Evolutionary conservation across 352 stramenopile genomes (phyloP).

Genomic region (Paralagenidium karlingii): DNA sequence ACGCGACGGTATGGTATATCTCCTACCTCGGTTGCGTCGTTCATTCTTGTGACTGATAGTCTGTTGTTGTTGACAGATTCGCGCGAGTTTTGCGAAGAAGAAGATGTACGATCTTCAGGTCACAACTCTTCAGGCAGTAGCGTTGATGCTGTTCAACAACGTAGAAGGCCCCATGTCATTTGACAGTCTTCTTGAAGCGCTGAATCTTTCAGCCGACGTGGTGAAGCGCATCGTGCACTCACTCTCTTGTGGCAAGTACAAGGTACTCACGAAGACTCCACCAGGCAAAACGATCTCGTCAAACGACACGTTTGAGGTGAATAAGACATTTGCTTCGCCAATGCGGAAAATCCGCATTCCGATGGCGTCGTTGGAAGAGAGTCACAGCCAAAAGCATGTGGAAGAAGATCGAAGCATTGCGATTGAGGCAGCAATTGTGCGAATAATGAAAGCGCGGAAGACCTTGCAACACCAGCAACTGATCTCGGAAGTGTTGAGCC

Average conservation of each 20-base stretch:
- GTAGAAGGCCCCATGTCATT: constrained; percentile 79
- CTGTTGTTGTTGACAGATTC: constrained; percentile 19
- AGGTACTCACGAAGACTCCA: constrained; percentile 92
- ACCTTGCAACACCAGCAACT: constrained; percentile 96
- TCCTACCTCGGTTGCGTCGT: too few species aligned
- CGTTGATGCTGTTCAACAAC: constrained; percentile 93
- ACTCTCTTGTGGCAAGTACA: constrained; percentile 97
- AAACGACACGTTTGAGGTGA: constrained; percentile 91
- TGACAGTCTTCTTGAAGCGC: constrained; percentile 79
- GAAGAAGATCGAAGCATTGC: constrained; percentile 94
- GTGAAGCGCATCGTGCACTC: constrained; percentile 98
- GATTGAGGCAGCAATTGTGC: constrained; percentile 99
- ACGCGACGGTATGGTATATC: constrained; percentile 70
- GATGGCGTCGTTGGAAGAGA: constrained; percentile 97
- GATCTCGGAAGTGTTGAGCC: constrained; percentile 95
- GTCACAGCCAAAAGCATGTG: constrained; percentile 96
- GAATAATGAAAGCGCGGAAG: constrained; percentile 99
- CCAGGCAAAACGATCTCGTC: constrained; percentile 89
- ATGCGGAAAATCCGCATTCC: constrained; percentile 98
- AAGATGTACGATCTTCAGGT: constrained; percentile 97
- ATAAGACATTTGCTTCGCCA: constrained; percentile 89
- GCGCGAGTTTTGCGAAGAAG: constrained; percentile 73
- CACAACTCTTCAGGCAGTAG: constrained; percentile 94
- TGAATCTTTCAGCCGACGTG: constrained; percentile 93
- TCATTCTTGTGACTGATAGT: too few species aligned